These are phyloP conservation scores for Salix purpurea DNA, from an alignment of 345 rosid genomes.

Conservation along the genomic window DNA sequence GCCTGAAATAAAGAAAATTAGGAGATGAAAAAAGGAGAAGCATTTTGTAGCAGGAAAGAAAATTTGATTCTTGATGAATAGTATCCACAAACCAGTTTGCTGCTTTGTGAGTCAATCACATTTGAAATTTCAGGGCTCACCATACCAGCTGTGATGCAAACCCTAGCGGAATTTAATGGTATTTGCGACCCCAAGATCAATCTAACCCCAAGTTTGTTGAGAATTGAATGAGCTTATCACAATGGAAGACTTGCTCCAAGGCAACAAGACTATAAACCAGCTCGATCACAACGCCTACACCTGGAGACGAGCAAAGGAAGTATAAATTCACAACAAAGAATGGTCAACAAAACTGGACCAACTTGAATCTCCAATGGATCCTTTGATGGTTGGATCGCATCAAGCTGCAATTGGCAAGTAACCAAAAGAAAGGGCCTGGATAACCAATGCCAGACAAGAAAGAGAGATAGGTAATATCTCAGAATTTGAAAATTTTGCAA, in stretches of 20 bases:
- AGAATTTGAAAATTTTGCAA: not conserved
- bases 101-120: constrained; percentile 88
- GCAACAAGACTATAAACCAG: too few relatives aligned
- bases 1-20: constrained; percentile 42
- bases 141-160: constrained; percentile 42
- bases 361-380: too few relatives aligned
- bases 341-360: too few relatives aligned
- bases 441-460: constrained; percentile 3
- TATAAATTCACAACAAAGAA: too few relatives aligned
- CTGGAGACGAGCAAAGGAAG: too few relatives aligned
- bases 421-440: constrained; percentile 87
- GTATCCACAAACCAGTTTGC: constrained; percentile 59
- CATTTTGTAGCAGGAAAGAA: not conserved
- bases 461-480: not conserved
- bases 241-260: too few relatives aligned
- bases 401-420: constrained; percentile 90
- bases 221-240: too few relatives aligned
- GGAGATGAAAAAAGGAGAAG: not conserved
- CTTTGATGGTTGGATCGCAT: too few relatives aligned
- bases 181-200: too few relatives aligned
- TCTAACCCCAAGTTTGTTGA: too few relatives aligned
- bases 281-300: too few relatives aligned
- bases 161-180: too few relatives aligned
- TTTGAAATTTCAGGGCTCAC: constrained; percentile 81
- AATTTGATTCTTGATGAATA: not conserved